A percentile compares a stretch with the other conserved stretches of the same genome.
Conservation (phyloP, 352 stramenopile species). For the Bremia lactucae region DNA sequence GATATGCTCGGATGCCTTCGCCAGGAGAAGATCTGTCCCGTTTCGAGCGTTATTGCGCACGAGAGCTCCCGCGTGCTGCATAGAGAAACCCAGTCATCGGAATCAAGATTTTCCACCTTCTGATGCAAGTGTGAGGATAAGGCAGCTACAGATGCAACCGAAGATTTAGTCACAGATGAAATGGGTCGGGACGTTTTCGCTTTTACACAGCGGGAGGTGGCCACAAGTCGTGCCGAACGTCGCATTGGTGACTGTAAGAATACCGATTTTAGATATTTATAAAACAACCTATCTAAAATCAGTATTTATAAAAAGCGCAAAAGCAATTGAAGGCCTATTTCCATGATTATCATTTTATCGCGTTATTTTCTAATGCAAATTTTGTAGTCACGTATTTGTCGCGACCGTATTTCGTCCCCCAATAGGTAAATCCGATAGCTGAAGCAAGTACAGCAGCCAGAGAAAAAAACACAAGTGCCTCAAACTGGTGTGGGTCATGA, state of each 20-base stretch:
- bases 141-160: slow-evolving; percentile 3
- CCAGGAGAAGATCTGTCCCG: slow-evolving; percentile 45
- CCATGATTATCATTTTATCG: too few relatives aligned
- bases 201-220: slow-evolving; percentile 7
- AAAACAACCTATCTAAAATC: too few relatives aligned
- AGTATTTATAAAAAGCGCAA: too few relatives aligned
- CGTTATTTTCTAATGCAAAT: too few relatives aligned
- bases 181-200: not conserved
- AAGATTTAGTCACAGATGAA: not conserved
- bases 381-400: too few relatives aligned
- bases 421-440: slow-evolving; percentile 40
- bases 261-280: too few relatives aligned
- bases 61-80: slow-evolving; percentile 36
- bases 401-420: slow-evolving; percentile 39
- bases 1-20: slow-evolving; percentile 1
- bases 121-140: not conserved
- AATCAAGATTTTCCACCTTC: slow-evolving; percentile 4
- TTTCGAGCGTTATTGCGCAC: slow-evolving; percentile 35
- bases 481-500: slow-evolving; percentile 41
- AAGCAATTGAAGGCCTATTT: too few relatives aligned
- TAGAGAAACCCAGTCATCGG: slow-evolving; percentile 29
- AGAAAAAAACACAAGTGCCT: slow-evolving; percentile 45
- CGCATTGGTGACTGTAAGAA: too few relatives aligned
- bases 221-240: slow-evolving; percentile 18
- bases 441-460: slow-evolving; percentile 30